These are phyloP conservation scores for Hanseniaspora lachancei DNA, from an alignment of 805 yeast genomes.

Conservation along the genomic window DNA sequence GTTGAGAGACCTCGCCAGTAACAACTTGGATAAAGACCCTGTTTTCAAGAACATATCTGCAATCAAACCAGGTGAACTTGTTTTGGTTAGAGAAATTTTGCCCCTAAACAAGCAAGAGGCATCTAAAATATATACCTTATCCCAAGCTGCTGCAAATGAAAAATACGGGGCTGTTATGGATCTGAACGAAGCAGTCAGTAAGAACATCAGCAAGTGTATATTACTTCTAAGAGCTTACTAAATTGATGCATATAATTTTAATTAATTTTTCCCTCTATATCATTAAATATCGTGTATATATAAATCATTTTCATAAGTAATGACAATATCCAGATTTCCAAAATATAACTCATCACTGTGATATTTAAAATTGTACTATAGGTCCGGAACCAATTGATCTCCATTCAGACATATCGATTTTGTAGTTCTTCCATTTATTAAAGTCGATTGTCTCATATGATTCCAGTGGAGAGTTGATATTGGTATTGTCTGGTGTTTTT, in stretches of 20 bases:
- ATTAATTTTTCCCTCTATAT: neutral
- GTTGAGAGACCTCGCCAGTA: constrained; percentile 33
- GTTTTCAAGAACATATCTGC: constrained; percentile 66
- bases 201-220: constrained; percentile 52
- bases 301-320: neutral
- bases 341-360: neutral
- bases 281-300: constrained; percentile 9
- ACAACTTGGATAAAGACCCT: constrained; percentile 53
- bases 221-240: constrained; percentile 65
- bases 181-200: constrained; percentile 73
- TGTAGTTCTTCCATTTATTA: constrained; percentile 71
- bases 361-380: constrained; percentile 33
- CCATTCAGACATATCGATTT: constrained; percentile 78
- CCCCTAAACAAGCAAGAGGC: neutral
- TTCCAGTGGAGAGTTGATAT: constrained; percentile 30
- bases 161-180: constrained; percentile 48
- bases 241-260: neutral
- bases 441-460: constrained; percentile 35
- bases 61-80: constrained; percentile 76
- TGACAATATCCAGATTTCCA: no score
- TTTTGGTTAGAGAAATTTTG: constrained; percentile 42
- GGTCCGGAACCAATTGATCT: constrained; percentile 57
- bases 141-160: constrained; percentile 15
- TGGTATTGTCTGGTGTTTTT: constrained; percentile 16
- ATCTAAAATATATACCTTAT: neutral